Evolutionary conservation across 768 basidiomycete genomes (phyloP).

Genomic region (Amyloporia xantha): DNA sequence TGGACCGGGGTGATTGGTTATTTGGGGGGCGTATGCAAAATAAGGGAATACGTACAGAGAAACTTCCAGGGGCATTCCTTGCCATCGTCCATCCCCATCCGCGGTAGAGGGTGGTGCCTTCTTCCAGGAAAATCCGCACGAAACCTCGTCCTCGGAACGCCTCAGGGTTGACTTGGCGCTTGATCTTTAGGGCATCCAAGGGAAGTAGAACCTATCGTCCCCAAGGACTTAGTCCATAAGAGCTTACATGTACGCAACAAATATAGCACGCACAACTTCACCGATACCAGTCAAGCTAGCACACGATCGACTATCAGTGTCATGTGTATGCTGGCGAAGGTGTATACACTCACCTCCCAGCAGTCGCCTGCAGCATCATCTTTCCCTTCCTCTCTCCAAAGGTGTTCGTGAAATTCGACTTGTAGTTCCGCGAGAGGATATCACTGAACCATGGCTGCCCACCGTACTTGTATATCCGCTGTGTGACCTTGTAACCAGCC

Average conservation of each 20-base stretch:
- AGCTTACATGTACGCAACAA: slow-evolving; percentile 55
- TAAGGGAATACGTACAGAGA: slow-evolving; percentile 59
- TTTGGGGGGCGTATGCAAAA: not conserved
- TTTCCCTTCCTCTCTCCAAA: slow-evolving; percentile 96
- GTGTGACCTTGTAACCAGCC: slow-evolving; percentile 93
- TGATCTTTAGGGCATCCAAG: slow-evolving; percentile 95
- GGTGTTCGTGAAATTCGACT: slow-evolving; percentile 67
- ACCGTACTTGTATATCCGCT: slow-evolving; percentile 96
- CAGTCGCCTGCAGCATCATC: slow-evolving; percentile 91
- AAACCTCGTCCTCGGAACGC: slow-evolving; percentile 94
- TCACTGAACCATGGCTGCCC: slow-evolving; percentile 99
- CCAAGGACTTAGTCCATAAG: slow-evolving; percentile 58
- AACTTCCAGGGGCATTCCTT: slow-evolving; percentile 91
- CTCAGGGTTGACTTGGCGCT: slow-evolving; percentile 96
- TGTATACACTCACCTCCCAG: slow-evolving; percentile 95
- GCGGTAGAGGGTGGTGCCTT: slow-evolving; percentile 87
- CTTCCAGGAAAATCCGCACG: slow-evolving; percentile 84
- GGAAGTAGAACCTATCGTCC: slow-evolving; percentile 74
- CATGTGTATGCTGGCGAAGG: slow-evolving; percentile 13
- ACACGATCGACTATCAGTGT: not conserved
- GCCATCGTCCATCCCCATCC: slow-evolving; percentile 99
- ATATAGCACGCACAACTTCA: slow-evolving; percentile 66
- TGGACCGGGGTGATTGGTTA: slow-evolving; percentile 26
- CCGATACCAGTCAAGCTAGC: slow-evolving; percentile 70
- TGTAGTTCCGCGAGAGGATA: slow-evolving; percentile 76